Base-by-base conservation (phyloP, 129 eudicot species). In the Pittosporum tobira region DNA sequence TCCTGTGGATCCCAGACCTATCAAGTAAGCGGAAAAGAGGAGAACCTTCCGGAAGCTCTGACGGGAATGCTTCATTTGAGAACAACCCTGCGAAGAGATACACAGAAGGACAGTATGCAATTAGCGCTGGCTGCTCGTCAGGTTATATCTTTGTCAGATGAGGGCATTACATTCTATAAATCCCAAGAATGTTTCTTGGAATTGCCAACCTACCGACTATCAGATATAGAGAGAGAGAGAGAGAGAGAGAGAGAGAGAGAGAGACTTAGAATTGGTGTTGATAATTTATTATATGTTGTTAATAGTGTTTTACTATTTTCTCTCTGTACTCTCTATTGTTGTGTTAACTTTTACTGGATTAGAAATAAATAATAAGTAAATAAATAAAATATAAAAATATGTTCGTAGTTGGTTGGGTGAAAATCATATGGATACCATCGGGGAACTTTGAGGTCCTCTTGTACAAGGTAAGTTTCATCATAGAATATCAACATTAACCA, bases 11-110 rank as follows among this genome's bases (percentile, higher is more conserved):
- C 84, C 73, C 59, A 73, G 84, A 68, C 68, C 72, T 52, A 74
- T 91, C 46, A 91, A 76, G 75, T 83, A 91, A 86, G 77, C 62
- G 90, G 51, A 91, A 76, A 81, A 75, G 75, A 69, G 83, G n/a
- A n/a, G 84, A 80, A 19, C 59, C 72, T 59, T 19, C 62, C 59
- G 62, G 31, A 16, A 62, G 18, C 45, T 62, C 34, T 46, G 54
- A 78, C 28, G 77, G 68, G 62, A 62, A 57, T 70, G 72, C 37
- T 5, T 70, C 71, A 24, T 43, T 47, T 44, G 65, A 57, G 48
- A 48, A 64, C 8, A 15, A 13, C 29, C 51, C 62, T 62, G 45
- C 23, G n/a, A 48, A 49, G 44, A 66, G 60, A 61, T 48, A 47
- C 57, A 52, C 15, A 9, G 79, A 37, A 19, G 80, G 88, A 82